Percentiles rank a stretch among this genome's conserved stretches.
Evolutionary conservation across 805 yeast genomes (phyloP).

Genomic region (Saccharomycopsis guyanensis): DNA sequence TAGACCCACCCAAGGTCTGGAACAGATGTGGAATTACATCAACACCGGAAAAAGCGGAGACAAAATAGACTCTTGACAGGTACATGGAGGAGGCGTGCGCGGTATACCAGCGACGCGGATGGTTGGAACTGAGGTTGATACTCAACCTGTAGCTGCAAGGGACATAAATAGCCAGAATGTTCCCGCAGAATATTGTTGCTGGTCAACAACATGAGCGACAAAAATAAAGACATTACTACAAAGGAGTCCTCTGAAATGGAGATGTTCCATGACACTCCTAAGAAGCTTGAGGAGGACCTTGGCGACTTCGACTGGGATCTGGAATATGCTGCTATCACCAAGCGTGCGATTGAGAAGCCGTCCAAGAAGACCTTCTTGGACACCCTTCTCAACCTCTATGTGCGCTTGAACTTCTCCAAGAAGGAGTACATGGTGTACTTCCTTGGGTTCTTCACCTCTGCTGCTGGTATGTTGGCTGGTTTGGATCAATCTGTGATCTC

Average conservation of each 20-base stretch:
- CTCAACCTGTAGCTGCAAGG: too few species aligned
- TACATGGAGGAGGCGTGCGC: too few species aligned
- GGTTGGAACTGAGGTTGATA: too few species aligned
- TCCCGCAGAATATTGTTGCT: too few species aligned
- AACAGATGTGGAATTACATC: too few species aligned
- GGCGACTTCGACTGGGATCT: background rate
- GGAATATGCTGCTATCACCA: background rate
- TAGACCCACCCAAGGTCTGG: too few species aligned
- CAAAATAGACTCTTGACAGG: too few species aligned
- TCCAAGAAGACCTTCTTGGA: background rate
- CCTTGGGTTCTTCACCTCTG: conserved; percentile 50
- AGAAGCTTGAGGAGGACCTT: background rate
- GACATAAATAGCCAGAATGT: too few species aligned
- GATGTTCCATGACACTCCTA: background rate
- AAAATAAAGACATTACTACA: too few species aligned
- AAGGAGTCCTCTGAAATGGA: background rate
- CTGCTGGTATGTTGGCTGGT: conserved; percentile 60
- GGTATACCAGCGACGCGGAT: too few species aligned
- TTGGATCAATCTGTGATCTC: conserved; percentile 60
- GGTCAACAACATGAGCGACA: too few species aligned
- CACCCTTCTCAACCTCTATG: background rate
- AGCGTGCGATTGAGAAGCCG: background rate
- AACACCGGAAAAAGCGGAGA: too few species aligned
- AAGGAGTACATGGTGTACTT: conserved; percentile 39
- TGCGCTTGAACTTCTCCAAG: conserved; percentile 33